Evolutionary conservation across 139 green algal species (phyloP), one percentile per base, ranked within the genome.

Genomic region (Chlorella sp.): DNA sequence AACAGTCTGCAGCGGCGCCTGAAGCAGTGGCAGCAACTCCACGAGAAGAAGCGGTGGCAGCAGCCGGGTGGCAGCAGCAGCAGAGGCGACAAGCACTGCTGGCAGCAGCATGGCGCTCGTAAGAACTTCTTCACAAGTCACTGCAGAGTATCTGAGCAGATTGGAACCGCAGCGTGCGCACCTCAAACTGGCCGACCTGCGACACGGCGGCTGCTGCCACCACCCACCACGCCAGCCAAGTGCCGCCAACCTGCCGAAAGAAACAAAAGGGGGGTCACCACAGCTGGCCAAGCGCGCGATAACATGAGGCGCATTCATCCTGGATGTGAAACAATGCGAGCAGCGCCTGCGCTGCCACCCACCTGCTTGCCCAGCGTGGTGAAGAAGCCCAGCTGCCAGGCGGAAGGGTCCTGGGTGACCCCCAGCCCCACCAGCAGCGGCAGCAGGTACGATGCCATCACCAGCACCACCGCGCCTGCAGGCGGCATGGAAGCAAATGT

Each of bases 101-200:
- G n/a, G n/a, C n/a, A n/a, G n/a, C n/a, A n/a, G n/a, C n/a, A n/a
- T n/a, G n/a, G n/a, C n/a, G n/a, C n/a, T n/a, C n/a, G n/a, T n/a
- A n/a, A n/a, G n/a, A n/a, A n/a, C n/a, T n/a, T n/a, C n/a, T n/a
- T n/a, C n/a, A n/a, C n/a, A n/a, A n/a, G n/a, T n/a, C n/a, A n/a
- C n/a, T n/a, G n/a, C n/a, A n/a, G n/a, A n/a, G n/a, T n/a, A 51
- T 51, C 44, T 16, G 9, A 51, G 7, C 44, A 51, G 44, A 51
- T 51, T 6, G 6, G 44, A 18, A 60, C 51, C 18, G 2, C 51
- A 21, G 11, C 51, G 12, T 3, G 2, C 70, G 34, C 63, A 83
- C 82, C 83, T 98, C 92, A 88, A 98, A 99, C 88, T 98, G 95
- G 0, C 97, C 97, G 57, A 99, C 91, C 88, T 98, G 97, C 39